Conservation (phyloP, 2,329 filamentous ascomycete species). For the Arachnopeziza araneosa region DNA sequence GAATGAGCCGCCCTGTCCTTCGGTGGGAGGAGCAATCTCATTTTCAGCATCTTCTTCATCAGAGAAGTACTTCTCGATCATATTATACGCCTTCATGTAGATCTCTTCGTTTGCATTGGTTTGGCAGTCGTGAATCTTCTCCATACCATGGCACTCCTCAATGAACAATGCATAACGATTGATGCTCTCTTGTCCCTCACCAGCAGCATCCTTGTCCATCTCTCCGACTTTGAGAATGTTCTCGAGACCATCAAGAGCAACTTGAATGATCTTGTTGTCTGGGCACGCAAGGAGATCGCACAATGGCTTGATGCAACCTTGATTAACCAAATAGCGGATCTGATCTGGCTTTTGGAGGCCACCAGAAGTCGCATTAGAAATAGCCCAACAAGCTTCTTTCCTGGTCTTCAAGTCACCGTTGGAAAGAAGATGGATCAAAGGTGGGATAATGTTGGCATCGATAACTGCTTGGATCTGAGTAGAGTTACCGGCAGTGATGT, state of each 20-base stretch:
- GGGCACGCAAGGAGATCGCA: conserved; percentile 94
- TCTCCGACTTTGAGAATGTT: conserved; percentile 99
- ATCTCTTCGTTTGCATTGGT: conserved; percentile 99
- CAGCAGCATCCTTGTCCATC: conserved; percentile 89
- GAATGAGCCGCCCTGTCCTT: conserved; percentile 65
- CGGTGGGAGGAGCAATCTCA: conserved; percentile 67
- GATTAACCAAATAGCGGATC: conserved; percentile 87
- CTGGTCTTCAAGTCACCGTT: conserved; percentile 98
- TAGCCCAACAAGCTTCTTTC: conserved; percentile 99
- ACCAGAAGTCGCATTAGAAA: conserved; percentile 95
- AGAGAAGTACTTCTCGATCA: conserved; percentile 99
- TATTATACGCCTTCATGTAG: conserved; percentile 99
- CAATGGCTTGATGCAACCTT: conserved; percentile 95
- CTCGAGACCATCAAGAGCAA: conserved; percentile 93
- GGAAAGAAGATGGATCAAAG: conserved; percentile 89
- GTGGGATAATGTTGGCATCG: conserved; percentile 94
- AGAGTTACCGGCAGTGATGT: conserved; percentile 97
- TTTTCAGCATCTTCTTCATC: conserved; percentile 81
- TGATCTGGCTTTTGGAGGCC: conserved; percentile 98
- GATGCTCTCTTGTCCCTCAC: conserved; percentile 69
- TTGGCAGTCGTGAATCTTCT: conserved; percentile 99
- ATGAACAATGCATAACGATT: conserved; percentile 98
- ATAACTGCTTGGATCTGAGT: conserved; percentile 96
- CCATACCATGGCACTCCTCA: conserved; percentile 97
- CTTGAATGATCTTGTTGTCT: conserved; percentile 99